Percentiles rank a stretch among this genome's conserved stretches.
Conservation (phyloP, 2,329 filamentous ascomycete genomes). For the Pochonia chlamydosporia region DNA sequence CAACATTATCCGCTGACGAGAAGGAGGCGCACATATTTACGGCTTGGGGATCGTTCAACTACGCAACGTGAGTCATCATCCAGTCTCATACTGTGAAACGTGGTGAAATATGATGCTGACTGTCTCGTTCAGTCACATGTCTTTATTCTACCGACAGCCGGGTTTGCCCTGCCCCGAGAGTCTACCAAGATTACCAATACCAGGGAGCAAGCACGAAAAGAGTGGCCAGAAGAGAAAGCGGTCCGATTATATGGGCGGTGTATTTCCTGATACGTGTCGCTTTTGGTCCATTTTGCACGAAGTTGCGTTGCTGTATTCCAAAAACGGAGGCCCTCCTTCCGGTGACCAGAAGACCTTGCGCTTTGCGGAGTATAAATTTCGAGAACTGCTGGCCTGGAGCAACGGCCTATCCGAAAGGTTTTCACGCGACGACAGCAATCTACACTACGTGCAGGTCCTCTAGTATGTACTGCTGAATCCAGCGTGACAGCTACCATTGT, state of each 20-base stretch:
- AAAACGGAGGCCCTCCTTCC: slow-evolving; percentile 9
- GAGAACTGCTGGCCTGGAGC: slow-evolving; percentile 32
- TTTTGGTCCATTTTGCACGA: slow-evolving; percentile 18
- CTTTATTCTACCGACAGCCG: slow-evolving; percentile 29
- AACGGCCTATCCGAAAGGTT: slow-evolving; percentile 23
- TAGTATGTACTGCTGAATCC: slow-evolving; percentile 22
- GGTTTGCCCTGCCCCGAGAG: slow-evolving; percentile 17
- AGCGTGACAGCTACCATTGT: background rate
- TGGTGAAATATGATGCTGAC: too few species aligned
- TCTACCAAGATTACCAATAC: slow-evolving; percentile 17
- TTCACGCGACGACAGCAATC: slow-evolving; percentile 17
- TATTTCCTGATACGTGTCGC: background rate
- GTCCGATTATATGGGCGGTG: background rate
- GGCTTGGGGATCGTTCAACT: slow-evolving; percentile 30
- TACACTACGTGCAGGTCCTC: slow-evolving; percentile 29
- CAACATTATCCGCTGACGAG: background rate
- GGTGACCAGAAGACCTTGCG: slow-evolving; percentile 6
- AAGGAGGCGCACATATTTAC: slow-evolving; percentile 15
- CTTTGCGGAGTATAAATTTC: slow-evolving; percentile 28
- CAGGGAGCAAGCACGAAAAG: background rate
- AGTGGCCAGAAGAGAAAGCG: background rate
- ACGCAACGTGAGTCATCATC: slow-evolving; percentile 25
- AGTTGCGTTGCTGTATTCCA: slow-evolving; percentile 19
- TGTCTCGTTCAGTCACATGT: slow-evolving; percentile 18
- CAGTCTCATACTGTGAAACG: too few species aligned